phyloP scores from a whole-genome alignment of 1,284 basidiomycete genomes.

The Microstroma glucosiphilum region DNA sequence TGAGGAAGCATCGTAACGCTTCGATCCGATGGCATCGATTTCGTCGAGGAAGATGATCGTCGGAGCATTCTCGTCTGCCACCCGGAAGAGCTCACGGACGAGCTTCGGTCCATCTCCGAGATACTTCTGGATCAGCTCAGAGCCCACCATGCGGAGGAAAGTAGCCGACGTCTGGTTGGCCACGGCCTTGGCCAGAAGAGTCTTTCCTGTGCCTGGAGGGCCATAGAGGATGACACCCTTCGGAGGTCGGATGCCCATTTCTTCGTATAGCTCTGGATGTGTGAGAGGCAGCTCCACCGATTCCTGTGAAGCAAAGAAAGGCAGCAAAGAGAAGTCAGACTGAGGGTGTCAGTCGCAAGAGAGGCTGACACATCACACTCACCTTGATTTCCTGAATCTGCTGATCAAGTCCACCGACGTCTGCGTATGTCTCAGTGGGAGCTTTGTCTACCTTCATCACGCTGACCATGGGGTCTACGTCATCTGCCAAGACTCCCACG shows the following conservation, averaged over 20 bases:
- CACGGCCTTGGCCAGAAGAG: conserved; percentile 92
- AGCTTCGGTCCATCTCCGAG: conserved; percentile 73
- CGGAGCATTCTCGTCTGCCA: conserved; percentile 54
- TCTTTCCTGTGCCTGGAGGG: conserved; percentile 97
- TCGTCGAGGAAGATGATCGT: conserved; percentile 55
- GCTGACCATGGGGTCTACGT: conserved; percentile 94
- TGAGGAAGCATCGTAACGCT: conserved; percentile 55
- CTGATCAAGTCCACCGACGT: conserved; percentile 90
- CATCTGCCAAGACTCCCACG: conserved; percentile 91
- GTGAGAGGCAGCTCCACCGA: conserved; percentile 95
- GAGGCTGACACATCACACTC: conserved; percentile 2
- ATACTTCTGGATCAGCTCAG: conserved; percentile 98
- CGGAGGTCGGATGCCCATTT: conserved; percentile 98
- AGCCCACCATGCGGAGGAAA: conserved; percentile 94
- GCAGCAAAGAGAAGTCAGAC: too few species aligned
- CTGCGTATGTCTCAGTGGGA: conserved; percentile 96
- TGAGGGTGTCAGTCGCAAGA: too few species aligned
- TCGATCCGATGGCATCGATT: conserved; percentile 55
- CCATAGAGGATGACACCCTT: conserved; percentile 99
- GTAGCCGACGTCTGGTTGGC: conserved; percentile 98
- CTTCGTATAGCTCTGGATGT: conserved; percentile 96
- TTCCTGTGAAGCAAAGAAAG: conserved; percentile 59
- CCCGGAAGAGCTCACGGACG: conserved; percentile 54
- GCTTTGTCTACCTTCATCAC: conserved; percentile 96
- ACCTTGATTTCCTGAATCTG: conserved; percentile 99